Evolutionary conservation across 2,329 filamentous ascomycete genomes (phyloP), one percentile per base, ranked within the genome.

Genomic region (Nigrospora oryzae): DNA sequence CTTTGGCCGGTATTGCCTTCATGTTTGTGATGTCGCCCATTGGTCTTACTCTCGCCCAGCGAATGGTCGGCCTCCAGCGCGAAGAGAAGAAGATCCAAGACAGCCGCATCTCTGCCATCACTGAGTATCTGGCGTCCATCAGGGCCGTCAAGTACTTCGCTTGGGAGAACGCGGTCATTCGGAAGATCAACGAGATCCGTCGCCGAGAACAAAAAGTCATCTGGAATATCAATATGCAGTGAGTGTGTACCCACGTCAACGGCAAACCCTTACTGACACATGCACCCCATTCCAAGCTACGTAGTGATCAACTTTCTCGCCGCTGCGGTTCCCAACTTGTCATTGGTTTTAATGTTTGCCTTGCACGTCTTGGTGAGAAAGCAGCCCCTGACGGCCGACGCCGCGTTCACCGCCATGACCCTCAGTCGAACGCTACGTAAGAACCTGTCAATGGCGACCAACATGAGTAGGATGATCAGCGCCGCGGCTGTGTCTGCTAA

Each of bases 131-230:
- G 23, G 62, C 68, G 23, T 77, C 76, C 8, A 79, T 81, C 45
- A 69, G 73, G 11, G 74, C 73, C 14, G 71, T 81, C 59, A 81
- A 81, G 53, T 80, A 79, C 51, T 79, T 81, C 56, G 73, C 73
- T 2, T 81, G 77, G 77, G 77, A 81, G 53, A 65, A 69, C 15
- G 67, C 72, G 31, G 70, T 77, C 49, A 67, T 70, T 11, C 62
- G 69, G n/a, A 70, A 67, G 42, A 71, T 81, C 45, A 66, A 74
- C 30, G 60, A 67, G 5, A 67, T 74, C 11, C 71, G 77, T 2
- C 55, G 61, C 13, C 60, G 65, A 2, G 77, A 81, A 53, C 76
- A 79, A 49, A 70, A 68, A 36, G 68, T 70, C 34, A 65, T 79
- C 17, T 81, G 77, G 77, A 63, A 57, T 7, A 65, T 77, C 17